Percentiles rank a stretch among this genome's conserved stretches.
These are phyloP conservation scores for Cutaneotrichosporon cutaneum DNA, from an alignment of 1,284 basidiomycete genomes.

Conservation along the genomic window DNA sequence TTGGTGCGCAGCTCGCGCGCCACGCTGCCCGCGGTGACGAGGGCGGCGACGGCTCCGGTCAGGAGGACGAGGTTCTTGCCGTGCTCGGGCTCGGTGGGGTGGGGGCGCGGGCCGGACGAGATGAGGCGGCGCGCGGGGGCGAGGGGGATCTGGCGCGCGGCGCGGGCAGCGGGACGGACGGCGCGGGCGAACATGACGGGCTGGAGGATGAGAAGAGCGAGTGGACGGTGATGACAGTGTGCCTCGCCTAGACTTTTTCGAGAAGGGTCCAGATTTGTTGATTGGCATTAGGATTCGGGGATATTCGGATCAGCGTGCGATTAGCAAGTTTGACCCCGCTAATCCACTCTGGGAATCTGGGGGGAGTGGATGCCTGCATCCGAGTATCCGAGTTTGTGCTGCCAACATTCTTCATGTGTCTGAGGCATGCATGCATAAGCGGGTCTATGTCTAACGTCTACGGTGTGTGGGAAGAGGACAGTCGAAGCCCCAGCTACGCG, in stretches of 20 bases:
- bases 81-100: conserved; percentile 5
- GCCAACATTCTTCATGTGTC: too few species aligned
- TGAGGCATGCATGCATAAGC: too few species aligned
- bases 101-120: neutral
- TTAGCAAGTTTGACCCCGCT: neutral
- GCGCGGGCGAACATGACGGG: conserved; percentile 7
- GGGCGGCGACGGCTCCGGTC: conserved; percentile 7
- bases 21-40: conserved; percentile 3
- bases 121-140: neutral
- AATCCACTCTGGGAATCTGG: neutral
- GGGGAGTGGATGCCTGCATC: too few species aligned
- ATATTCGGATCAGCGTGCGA: neutral
- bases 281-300: neutral
- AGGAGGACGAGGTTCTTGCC: neutral
- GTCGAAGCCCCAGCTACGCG: neutral
- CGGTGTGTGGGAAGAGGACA: too few species aligned
- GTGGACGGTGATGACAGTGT: neutral
- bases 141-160: neutral
- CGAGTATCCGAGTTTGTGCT: too few species aligned
- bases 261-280: neutral
- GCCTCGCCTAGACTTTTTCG: neutral
- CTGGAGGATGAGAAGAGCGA: neutral
- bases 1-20: conserved; percentile 2
- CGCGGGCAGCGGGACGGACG: conserved; percentile 2
- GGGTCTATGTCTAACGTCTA: neutral